phyloP scores from a whole-genome alignment of 1,284 basidiomycete genomes.

The Rhodofomes roseus region DNA sequence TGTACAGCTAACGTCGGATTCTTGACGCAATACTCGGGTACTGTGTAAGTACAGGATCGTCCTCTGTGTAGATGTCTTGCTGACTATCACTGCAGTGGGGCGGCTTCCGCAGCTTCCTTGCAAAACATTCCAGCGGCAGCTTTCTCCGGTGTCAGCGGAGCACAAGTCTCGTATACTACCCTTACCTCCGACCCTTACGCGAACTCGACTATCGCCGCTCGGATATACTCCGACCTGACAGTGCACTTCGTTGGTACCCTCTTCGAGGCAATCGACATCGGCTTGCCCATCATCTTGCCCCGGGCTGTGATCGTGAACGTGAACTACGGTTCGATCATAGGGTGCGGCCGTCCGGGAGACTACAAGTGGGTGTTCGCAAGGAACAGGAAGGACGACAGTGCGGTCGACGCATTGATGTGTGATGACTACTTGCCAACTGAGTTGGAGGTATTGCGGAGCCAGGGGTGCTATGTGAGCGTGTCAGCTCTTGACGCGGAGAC shows the following conservation, averaged over 20 bases:
- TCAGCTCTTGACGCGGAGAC: constrained; percentile 41
- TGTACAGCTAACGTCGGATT: constrained; percentile 16
- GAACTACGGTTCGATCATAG: constrained; percentile 42
- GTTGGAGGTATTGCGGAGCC: constrained; percentile 29
- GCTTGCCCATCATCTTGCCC: constrained; percentile 35
- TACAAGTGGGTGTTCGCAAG: constrained; percentile 47
- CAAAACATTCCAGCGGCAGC: constrained; percentile 47
- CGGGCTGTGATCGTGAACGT: constrained; percentile 44
- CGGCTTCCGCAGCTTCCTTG: constrained; percentile 41
- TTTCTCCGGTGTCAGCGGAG: constrained; percentile 42
- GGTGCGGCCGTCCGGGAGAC: constrained; percentile 34
- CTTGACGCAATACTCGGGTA: constrained; percentile 15
- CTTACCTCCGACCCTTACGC: constrained; percentile 33
- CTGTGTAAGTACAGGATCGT: constrained; percentile 12
- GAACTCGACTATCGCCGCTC: constrained; percentile 33
- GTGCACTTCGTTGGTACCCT: constrained; percentile 37
- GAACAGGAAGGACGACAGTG: constrained; percentile 28
- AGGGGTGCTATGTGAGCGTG: constrained; percentile 42
- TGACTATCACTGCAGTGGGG: constrained; percentile 28
- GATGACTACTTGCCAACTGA: constrained; percentile 41
- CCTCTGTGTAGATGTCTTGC: background rate
- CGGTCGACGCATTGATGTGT: constrained; percentile 40
- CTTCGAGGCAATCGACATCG: constrained; percentile 18
- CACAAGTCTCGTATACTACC: constrained; percentile 44
- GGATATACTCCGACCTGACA: constrained; percentile 42